Percentiles rank a stretch among this genome's conserved stretches.
Conservation (phyloP, 192 early-diverging fungal genomes). For the Kappamyces sp. region DNA sequence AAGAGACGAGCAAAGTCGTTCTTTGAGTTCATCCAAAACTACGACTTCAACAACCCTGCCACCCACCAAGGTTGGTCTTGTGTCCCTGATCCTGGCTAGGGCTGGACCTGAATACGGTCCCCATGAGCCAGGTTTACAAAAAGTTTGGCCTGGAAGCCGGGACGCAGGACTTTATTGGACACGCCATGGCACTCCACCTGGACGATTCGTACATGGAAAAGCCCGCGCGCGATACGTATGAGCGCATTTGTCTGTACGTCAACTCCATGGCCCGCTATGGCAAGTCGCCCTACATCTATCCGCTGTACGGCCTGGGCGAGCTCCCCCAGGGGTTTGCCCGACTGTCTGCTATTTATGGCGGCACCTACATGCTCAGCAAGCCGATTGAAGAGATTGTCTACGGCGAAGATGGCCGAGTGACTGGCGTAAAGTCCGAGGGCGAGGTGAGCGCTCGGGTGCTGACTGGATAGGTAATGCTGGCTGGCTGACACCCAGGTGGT, state of each 20-base stretch:
- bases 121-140: constrained; percentile 82
- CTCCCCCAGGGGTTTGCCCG: constrained; percentile 96
- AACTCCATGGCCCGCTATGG: constrained; percentile 87
- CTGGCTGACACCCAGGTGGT: constrained; percentile 41
- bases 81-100: constrained; percentile 45
- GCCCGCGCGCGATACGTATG: constrained; percentile 78
- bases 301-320: constrained; percentile 95
- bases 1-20: constrained; percentile 90
- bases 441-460: constrained; percentile 45
- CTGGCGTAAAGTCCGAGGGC: constrained; percentile 83
- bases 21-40: constrained; percentile 92
- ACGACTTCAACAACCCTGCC: constrained; percentile 70
- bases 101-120: constrained; percentile 65
- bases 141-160: constrained; percentile 88
- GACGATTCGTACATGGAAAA: constrained; percentile 69
- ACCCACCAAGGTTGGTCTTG: constrained; percentile 61
- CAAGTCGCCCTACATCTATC: constrained; percentile 98
- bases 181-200: constrained; percentile 91
- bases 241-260: constrained; percentile 88
- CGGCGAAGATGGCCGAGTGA: constrained; percentile 74
- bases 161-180: constrained; percentile 97
- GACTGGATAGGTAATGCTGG: neutral
- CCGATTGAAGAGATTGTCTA: constrained; percentile 85
- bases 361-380: constrained; percentile 98
- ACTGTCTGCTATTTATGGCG: constrained; percentile 95